A percentile compares a stretch with the other conserved stretches of the same genome.
Evolutionary conservation across 1,139 yeast genomes (phyloP).

Genomic region (Neolecta irregularis): DNA sequence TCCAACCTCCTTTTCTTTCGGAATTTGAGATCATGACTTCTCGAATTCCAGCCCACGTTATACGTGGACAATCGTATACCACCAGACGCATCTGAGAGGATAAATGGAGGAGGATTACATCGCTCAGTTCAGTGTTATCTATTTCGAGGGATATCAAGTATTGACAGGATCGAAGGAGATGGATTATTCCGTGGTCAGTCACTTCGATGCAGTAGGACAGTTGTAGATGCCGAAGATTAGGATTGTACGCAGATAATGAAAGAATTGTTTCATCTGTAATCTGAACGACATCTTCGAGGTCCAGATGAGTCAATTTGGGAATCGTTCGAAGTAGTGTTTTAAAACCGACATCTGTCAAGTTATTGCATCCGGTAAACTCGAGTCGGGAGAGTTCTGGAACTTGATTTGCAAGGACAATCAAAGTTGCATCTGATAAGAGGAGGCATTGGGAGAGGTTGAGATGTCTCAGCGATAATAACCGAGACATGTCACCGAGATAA

Average conservation of each 20-base stretch:
- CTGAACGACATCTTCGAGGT: slow-evolving; percentile 13
- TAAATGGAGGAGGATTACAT: slow-evolving; percentile 10
- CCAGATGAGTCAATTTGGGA: slow-evolving; percentile 12
- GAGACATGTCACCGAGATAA: slow-evolving; percentile 4
- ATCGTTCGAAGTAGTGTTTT: slow-evolving; percentile 9
- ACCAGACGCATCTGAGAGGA: slow-evolving; percentile 8
- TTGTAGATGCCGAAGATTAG: slow-evolving; percentile 11
- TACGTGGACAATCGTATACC: slow-evolving; percentile 15
- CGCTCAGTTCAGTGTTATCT: slow-evolving; percentile 14
- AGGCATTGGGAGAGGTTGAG: slow-evolving; percentile 13
- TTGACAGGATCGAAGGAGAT: slow-evolving; percentile 7
- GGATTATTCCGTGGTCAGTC: slow-evolving; percentile 11
- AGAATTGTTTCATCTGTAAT: slow-evolving; percentile 11
- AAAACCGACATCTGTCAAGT: slow-evolving; percentile 12
- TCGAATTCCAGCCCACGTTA: slow-evolving; percentile 15
- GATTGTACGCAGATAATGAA: slow-evolving; percentile 6
- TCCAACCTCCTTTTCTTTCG: slow-evolving; percentile 6
- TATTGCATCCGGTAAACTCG: slow-evolving; percentile 10
- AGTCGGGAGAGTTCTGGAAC: slow-evolving; percentile 13
- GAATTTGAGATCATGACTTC: slow-evolving; percentile 13
- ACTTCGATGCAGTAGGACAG: slow-evolving; percentile 13
- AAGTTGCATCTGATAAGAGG: slow-evolving; percentile 10
- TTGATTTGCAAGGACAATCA: slow-evolving; percentile 10
- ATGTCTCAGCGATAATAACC: slow-evolving; percentile 5
- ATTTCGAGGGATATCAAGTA: slow-evolving; percentile 13